Base-by-base conservation (phyloP, 2,329 filamentous ascomycete genomes). In the Cladophialophora immunda region DNA sequence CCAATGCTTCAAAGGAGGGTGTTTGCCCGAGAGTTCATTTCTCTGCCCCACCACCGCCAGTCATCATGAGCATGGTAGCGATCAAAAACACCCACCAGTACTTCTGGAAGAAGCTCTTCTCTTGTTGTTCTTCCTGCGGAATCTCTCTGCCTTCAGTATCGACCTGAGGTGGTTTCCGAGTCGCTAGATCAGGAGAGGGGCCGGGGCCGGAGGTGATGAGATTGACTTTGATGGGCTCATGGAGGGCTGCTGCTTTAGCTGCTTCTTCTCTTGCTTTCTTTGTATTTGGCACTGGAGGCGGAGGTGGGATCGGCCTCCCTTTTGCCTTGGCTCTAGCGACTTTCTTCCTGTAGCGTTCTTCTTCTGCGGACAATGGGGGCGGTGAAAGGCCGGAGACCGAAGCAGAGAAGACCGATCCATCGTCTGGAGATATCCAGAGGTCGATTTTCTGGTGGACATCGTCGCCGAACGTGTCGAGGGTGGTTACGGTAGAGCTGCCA, bases 31-130 rank as follows among this genome's bases (percentile, higher is more conserved):
- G 38, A 3, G 6, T 57, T 65, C 61, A 71, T 67, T 71, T 71
- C 8, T 68, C 68, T 50, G 61, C 68, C 71, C 78, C 80, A 19
- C 78, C 80, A 41, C 79, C 77, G 41, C 79, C 79, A 19, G 78
- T 78, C 75, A 82, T 76, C 29, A 75, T 76, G 63, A 83, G 64
- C 64, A 83, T 76, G 13, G 76, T 74, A 36, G 81, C 67, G 38
- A 81, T 76, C 68, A 81, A 74, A 61, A 82, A 75, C 47, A 81
- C 77, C 81, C 81, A 83, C 81, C 81, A 83, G 70, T 83, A 83
- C 67, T 81, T 81, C 66, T 82, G 80, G 54, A 82, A 76, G 62
- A 83, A 75, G 8, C 77, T 77, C 73, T 82, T 83, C 72, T 82
- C 80, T 38, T 76, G 75, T 64, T 79, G 77, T 57, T 81, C 78